Evolutionary conservation across 176 grass and related monocot species (phyloP).

Genomic region (Juncus effusus): DNA sequence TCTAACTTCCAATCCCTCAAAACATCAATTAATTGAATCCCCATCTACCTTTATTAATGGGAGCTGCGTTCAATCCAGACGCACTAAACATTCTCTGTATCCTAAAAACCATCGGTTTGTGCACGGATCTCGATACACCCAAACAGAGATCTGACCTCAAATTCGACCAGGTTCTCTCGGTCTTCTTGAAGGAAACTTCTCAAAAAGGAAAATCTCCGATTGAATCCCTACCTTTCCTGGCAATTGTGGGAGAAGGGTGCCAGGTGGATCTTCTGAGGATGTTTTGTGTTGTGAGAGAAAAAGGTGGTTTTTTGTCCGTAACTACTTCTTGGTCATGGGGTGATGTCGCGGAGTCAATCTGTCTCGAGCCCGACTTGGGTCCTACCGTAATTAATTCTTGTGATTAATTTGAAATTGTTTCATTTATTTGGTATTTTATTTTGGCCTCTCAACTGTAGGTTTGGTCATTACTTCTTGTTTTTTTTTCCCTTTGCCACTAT

Average conservation of each 20-base stretch:
- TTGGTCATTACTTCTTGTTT: too few relatives aligned
- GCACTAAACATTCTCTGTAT: conserved; percentile 13
- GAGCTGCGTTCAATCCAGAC: background rate
- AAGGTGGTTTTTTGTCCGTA: conserved; percentile 2
- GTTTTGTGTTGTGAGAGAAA: conserved; percentile 10
- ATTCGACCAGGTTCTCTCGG: conserved; percentile 16
- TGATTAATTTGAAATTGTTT: too few relatives aligned
- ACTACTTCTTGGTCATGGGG: conserved; percentile 6
- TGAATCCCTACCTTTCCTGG: conserved; percentile 6
- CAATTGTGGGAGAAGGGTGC: conserved; percentile 18
- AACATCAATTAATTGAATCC: too few relatives aligned
- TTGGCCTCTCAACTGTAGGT: too few relatives aligned
- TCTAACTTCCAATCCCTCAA: too few relatives aligned
- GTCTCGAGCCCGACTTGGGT: background rate
- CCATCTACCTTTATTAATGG: too few relatives aligned
- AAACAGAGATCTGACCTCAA: conserved; percentile 5
- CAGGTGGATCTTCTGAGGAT: conserved; percentile 17
- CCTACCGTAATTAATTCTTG: conserved; percentile 18
- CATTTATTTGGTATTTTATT: too few relatives aligned
- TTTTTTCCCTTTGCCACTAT: too few relatives aligned
- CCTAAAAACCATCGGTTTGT: conserved; percentile 8
- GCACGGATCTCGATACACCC: conserved; percentile 11
- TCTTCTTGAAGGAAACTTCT: conserved; percentile 17
- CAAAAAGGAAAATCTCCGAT: background rate
- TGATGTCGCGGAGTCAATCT: conserved; percentile 8